Percentiles rank a stretch among this genome's conserved stretches.
Conservation (phyloP, 345 rosid species). For the Populus davidiana region DNA sequence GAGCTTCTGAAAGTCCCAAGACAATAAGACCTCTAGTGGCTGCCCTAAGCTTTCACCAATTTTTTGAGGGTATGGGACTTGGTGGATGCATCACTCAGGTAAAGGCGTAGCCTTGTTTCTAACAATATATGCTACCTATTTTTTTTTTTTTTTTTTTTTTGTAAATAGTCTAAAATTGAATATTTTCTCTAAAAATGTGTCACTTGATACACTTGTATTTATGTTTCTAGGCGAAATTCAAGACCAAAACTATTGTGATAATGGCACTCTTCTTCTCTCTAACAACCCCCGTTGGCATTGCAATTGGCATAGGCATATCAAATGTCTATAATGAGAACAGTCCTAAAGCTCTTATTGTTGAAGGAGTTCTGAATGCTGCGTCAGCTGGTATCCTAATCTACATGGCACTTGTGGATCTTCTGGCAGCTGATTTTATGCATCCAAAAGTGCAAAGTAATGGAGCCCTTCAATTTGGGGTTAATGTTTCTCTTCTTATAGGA, state of each 20-base stretch:
- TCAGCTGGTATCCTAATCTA: constrained; percentile 41
- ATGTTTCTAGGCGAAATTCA: constrained; percentile 39
- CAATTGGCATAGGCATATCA: constrained; percentile 35
- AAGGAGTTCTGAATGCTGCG: constrained; percentile 35
- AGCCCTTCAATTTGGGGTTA: constrained; percentile 28
- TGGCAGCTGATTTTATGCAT: constrained; percentile 44
- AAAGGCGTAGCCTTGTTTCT: no score
- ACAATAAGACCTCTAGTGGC: constrained; percentile 26
- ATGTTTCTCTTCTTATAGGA: constrained; percentile 15
- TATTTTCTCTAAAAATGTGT: no score
- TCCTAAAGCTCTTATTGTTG: constrained; percentile 40
- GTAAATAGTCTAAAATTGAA: no score
- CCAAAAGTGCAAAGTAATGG: constrained; percentile 37
- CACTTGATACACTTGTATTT: no score
- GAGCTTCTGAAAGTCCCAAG: constrained; percentile 25
- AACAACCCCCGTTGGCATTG: constrained; percentile 49
- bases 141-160: no score
- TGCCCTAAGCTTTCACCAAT: constrained; percentile 30
- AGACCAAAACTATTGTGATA: constrained; percentile 14
- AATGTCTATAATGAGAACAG: constrained; percentile 30
- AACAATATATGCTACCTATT: no score
- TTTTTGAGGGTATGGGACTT: constrained; percentile 33
- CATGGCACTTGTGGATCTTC: constrained; percentile 45
- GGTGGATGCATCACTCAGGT: constrained; percentile 31
- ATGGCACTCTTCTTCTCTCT: constrained; percentile 41